phyloP scores from a whole-genome alignment of 805 yeast species.

The Monosporozyma yasuniensis region DNA sequence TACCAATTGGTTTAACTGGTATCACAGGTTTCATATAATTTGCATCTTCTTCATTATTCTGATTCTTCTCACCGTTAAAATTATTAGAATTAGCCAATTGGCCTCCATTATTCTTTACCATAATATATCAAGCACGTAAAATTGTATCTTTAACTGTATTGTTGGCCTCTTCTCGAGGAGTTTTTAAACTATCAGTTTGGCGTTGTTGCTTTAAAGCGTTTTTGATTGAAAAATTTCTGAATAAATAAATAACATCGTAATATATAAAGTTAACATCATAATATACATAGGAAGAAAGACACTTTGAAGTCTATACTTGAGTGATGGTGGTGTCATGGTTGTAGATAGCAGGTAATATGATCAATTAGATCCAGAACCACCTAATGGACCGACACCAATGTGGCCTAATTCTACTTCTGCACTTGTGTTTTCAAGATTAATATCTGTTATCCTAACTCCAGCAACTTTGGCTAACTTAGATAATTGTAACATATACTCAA shows the following conservation, averaged over 20 bases:
- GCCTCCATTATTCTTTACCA: background rate
- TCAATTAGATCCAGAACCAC: constrained; percentile 16
- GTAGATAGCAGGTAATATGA: background rate
- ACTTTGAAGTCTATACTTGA: background rate
- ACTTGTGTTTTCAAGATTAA: constrained; percentile 53
- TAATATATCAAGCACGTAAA: background rate
- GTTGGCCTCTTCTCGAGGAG: no score
- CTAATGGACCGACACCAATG: constrained; percentile 77
- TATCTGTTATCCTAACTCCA: constrained; percentile 34
- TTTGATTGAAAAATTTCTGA: background rate
- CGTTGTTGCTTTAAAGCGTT: no score
- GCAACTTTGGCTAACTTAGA: constrained; percentile 43
- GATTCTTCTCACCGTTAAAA: background rate
- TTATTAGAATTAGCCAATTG: background rate
- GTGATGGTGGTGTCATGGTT: background rate
- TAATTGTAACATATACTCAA: constrained; percentile 55
- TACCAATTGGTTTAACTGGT: constrained; percentile 11
- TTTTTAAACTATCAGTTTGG: no score
- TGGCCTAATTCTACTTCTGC: constrained; percentile 70
- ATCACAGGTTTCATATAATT: constrained; percentile 11
- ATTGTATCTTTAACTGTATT: no score
- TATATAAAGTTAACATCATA: background rate
- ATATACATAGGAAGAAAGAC: background rate
- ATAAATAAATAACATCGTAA: background rate
- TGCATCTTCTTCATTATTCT: background rate